phyloP scores from a whole-genome alignment of 2,329 filamentous ascomycete species.

The Penicillium sp. region DNA sequence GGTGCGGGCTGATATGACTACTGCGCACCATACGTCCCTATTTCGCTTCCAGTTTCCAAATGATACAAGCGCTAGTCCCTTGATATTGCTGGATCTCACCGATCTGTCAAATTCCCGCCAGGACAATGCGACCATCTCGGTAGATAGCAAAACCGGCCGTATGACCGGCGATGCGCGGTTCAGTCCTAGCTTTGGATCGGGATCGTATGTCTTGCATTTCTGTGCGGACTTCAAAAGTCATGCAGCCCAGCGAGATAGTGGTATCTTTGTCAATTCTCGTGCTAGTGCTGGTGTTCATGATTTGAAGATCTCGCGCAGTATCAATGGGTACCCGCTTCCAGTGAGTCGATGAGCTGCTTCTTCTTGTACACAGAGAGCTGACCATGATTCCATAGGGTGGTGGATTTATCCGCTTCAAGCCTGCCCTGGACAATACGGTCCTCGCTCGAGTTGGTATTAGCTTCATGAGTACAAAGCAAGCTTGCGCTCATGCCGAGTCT shows the following conservation, averaged over 20 bases:
- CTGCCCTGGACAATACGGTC: slow-evolving; percentile 51
- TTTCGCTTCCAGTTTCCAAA: slow-evolving; percentile 63
- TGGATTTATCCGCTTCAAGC: slow-evolving; percentile 62
- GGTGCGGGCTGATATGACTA: slow-evolving; percentile 64
- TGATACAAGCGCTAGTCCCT: slow-evolving; percentile 53
- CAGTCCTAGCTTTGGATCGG: slow-evolving; percentile 62
- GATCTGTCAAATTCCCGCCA: slow-evolving; percentile 61
- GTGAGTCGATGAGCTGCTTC: slow-evolving; percentile 14
- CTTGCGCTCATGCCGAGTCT: slow-evolving; percentile 64
- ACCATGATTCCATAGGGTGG: slow-evolving; percentile 50
- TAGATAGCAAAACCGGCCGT: slow-evolving; percentile 57
- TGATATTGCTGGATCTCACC: slow-evolving; percentile 63
- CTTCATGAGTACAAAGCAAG: slow-evolving; percentile 64
- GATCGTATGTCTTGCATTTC: slow-evolving; percentile 60
- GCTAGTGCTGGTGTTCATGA: slow-evolving; percentile 54
- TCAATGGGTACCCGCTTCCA: slow-evolving; percentile 56
- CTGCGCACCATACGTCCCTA: slow-evolving; percentile 60
- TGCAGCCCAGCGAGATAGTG: slow-evolving; percentile 55
- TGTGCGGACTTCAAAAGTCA: slow-evolving; percentile 64
- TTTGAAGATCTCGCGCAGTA: slow-evolving; percentile 55
- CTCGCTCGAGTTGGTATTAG: slow-evolving; percentile 66
- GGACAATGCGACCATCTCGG: slow-evolving; percentile 58
- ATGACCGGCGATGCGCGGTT: slow-evolving; percentile 63
- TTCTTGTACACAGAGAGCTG: neutral
- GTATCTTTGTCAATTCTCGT: slow-evolving; percentile 62